phyloP scores from a whole-genome alignment of 2,329 filamentous ascomycete genomes.

The Lasiodiplodia sp. region DNA sequence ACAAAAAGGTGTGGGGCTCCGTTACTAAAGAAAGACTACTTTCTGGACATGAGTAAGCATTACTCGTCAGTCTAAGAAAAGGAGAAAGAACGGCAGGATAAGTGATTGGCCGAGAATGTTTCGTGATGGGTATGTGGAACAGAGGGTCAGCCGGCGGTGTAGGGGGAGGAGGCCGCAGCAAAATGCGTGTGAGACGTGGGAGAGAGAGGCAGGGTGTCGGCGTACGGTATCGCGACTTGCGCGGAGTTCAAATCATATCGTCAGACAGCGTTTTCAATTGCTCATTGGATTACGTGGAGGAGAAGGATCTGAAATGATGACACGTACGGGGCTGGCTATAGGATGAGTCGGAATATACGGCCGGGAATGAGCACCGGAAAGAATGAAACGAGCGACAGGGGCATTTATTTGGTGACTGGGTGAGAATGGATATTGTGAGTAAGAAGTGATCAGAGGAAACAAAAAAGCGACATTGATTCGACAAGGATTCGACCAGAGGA shows the following conservation, averaged over 20 bases:
- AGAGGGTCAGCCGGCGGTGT: neutral
- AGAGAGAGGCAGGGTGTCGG: neutral
- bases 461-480: neutral
- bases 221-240: neutral
- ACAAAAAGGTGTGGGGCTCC: neutral
- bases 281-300: neutral
- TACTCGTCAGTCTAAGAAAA: neutral
- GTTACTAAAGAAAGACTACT: neutral
- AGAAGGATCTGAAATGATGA: neutral
- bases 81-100: neutral
- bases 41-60: neutral
- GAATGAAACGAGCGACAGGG: neutral
- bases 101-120: neutral
- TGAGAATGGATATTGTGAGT: neutral
- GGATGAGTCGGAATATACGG: neutral
- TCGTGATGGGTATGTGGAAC: neutral
- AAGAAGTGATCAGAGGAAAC: neutral
- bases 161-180: too few species aligned
- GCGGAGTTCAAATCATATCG: neutral
- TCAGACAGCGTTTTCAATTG: neutral
- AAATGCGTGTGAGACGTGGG: neutral
- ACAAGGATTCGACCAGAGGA: neutral
- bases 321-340: neutral
- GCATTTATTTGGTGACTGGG: neutral
- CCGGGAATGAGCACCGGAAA: neutral